Evolutionary conservation across 75 land plant genomes (phyloP).

Genomic region (Sequoia sempervirens): DNA sequence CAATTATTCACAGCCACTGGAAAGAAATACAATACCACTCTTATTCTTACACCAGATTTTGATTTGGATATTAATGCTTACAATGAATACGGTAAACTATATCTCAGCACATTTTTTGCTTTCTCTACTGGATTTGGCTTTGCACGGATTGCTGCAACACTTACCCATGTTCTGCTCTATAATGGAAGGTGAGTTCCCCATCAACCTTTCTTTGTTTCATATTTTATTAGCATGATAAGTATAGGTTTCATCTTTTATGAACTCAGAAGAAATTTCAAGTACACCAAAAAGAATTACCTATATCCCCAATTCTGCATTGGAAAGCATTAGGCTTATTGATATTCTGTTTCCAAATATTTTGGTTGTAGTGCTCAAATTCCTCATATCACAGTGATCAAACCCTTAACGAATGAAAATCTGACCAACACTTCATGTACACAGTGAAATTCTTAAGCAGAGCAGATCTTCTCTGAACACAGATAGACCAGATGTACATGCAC

Average conservation of each 20-base stretch:
- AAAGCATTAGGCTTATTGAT: no score
- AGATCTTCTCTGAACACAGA: slow-evolving; percentile 14
- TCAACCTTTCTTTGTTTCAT: background rate
- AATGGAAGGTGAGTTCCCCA: slow-evolving; percentile 18
- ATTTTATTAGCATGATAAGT: background rate
- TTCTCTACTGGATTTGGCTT: slow-evolving; percentile 30
- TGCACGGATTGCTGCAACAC: slow-evolving; percentile 28
- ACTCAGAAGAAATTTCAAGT: no score
- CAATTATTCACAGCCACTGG: slow-evolving; percentile 19
- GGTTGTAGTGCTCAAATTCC: background rate
- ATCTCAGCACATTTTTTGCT: slow-evolving; percentile 29
- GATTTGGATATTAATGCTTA: slow-evolving; percentile 17
- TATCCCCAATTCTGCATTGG: background rate
- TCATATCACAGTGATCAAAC: background rate
- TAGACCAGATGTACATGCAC: slow-evolving; percentile 20
- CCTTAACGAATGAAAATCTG: background rate
- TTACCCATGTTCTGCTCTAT: slow-evolving; percentile 30
- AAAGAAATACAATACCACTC: slow-evolving; percentile 10
- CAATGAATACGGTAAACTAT: slow-evolving; percentile 7
- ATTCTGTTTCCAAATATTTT: background rate
- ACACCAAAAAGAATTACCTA: background rate
- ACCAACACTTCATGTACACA: slow-evolving; percentile 10
- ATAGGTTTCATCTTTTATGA: background rate
- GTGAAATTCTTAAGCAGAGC: slow-evolving; percentile 22
- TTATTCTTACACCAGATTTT: slow-evolving; percentile 11